phyloP scores from a whole-genome alignment of 331 rosid genomes.

The Quercus tomentella region DNA sequence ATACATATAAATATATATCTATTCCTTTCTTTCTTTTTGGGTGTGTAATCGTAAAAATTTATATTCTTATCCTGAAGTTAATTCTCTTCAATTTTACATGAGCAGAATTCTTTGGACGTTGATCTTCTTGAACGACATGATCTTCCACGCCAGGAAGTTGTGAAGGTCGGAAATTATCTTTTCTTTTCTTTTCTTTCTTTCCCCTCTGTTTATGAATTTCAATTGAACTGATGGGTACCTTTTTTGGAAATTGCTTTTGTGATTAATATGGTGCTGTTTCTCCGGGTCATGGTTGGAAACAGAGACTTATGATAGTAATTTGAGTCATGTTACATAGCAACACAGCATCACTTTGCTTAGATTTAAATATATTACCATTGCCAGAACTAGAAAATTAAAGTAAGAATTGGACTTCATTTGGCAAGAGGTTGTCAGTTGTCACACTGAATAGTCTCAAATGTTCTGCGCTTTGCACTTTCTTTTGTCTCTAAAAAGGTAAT shows the following conservation, averaged over 20 bases:
- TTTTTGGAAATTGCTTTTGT: background rate
- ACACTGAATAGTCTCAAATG: background rate
- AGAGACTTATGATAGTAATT: background rate
- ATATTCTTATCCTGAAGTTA: background rate
- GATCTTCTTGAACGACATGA: conserved; percentile 52
- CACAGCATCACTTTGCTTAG: background rate
- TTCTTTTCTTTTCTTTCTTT: background rate
- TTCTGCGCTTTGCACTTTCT: background rate
- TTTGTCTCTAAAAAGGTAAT: background rate
- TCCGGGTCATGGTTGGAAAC: background rate
- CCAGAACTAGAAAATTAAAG: background rate
- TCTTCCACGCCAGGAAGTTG: conserved; percentile 74
- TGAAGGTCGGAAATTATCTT: conserved; percentile 36
- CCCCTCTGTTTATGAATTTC: background rate
- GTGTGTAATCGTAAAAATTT: background rate
- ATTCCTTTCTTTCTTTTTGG: background rate
- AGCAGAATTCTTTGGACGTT: conserved; percentile 57
- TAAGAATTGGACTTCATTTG: background rate
- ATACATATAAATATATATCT: background rate
- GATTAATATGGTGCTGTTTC: background rate
- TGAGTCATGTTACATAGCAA: background rate
- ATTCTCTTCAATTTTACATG: background rate
- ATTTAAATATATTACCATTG: background rate
- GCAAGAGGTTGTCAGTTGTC: too few relatives aligned
- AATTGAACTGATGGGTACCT: background rate